These are phyloP conservation scores for Vigna radiata DNA, from an alignment of 306 rosid genomes.

Conservation along the genomic window DNA sequence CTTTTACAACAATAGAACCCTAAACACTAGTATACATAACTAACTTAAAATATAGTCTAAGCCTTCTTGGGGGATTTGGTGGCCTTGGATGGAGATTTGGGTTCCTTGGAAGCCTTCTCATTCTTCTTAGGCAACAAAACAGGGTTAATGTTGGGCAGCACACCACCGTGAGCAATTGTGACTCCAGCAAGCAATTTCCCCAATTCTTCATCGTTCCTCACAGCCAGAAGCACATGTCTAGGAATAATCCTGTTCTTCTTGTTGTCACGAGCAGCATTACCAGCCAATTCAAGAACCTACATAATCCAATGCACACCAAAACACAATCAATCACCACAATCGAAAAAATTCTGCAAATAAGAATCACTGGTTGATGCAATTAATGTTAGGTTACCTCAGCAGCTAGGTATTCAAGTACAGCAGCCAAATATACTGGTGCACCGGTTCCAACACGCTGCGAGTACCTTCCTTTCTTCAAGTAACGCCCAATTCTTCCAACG, in stretches of 20 bases:
- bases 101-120: slow-evolving; percentile 50
- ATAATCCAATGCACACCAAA: not conserved
- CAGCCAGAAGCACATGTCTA: slow-evolving; percentile 68
- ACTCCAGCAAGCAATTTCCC: slow-evolving; percentile 80
- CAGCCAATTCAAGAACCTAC: slow-evolving; percentile 85
- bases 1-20: slow-evolving; percentile 21
- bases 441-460: slow-evolving; percentile 61
- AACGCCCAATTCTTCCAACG: slow-evolving; percentile 69
- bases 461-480: slow-evolving; percentile 66
- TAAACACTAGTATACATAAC: slow-evolving; percentile 45
- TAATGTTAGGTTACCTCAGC: slow-evolving; percentile 54
- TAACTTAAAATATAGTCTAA: slow-evolving; percentile 19
- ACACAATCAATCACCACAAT: not conserved
- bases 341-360: too few relatives aligned
- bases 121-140: slow-evolving; percentile 76
- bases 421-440: slow-evolving; percentile 68
- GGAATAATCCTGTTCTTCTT: slow-evolving; percentile 79
- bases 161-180: slow-evolving; percentile 88
- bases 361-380: not conserved
- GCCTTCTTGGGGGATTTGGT: slow-evolving; percentile 77
- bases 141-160: slow-evolving; percentile 83
- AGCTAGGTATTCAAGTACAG: slow-evolving; percentile 67
- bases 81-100: slow-evolving; percentile 69
- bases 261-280: slow-evolving; percentile 89
- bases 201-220: slow-evolving; percentile 86